Conservation (phyloP, 805 yeast genomes). For the Metschnikowia picachoensis region DNA sequence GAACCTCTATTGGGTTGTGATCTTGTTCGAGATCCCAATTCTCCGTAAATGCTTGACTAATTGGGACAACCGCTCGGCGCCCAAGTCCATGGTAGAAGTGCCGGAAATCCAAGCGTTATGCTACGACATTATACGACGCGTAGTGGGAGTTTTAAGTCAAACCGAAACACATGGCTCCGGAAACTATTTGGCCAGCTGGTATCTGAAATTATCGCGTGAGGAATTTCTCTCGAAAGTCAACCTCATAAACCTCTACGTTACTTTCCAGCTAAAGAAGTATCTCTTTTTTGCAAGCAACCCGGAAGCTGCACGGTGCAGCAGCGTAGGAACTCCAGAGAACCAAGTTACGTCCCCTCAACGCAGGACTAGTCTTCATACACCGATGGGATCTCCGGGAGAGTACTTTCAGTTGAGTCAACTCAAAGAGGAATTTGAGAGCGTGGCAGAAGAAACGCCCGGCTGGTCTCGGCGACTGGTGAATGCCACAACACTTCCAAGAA, state of each 20-base stretch:
- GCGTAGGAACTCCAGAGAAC: constrained; percentile 1
- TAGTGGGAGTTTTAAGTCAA: constrained; percentile 64
- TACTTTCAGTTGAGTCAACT: constrained; percentile 14
- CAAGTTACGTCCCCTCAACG: not conserved
- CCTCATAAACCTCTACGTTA: constrained; percentile 67
- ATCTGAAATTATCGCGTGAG: constrained; percentile 40
- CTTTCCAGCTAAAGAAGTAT: constrained; percentile 65
- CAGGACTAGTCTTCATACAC: constrained; percentile 2
- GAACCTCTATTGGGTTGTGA: constrained; percentile 55
- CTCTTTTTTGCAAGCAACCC: constrained; percentile 36
- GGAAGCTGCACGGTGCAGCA: constrained; percentile 11
- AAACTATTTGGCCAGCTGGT: constrained; percentile 53
- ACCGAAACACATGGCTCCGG: constrained; percentile 33
- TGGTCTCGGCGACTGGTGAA: constrained; percentile 11
- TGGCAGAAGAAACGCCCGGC: constrained; percentile 4
- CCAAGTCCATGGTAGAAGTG: constrained; percentile 33
- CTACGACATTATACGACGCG: constrained; percentile 67
- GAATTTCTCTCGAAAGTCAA: constrained; percentile 57
- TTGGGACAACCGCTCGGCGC: constrained; percentile 14
- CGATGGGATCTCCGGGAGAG: constrained; percentile 3
- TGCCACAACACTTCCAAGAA: constrained; percentile 3
- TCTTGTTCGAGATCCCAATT: constrained; percentile 67
- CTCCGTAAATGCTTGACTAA: constrained; percentile 46
- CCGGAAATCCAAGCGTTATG: constrained; percentile 53
- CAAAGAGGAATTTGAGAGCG: constrained; percentile 14